Conservation (phyloP, 192 early-diverging fungal genomes). For the Pecoramyces ruminantium region DNA sequence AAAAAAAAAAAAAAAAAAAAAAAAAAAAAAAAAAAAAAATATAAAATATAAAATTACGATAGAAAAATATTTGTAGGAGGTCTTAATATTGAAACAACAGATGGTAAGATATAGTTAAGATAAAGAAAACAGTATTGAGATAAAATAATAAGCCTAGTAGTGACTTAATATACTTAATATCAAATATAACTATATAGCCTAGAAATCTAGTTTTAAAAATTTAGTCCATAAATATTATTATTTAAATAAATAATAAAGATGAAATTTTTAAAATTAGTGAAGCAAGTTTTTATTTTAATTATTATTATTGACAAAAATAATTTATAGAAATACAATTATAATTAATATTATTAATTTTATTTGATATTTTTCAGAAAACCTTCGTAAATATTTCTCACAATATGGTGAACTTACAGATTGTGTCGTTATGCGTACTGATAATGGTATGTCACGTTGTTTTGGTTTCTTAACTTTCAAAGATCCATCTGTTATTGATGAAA, state of each 20-base stretch:
- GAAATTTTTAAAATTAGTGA: not conserved
- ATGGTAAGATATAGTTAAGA: slow-evolving; percentile 40
- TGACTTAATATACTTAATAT: not conserved
- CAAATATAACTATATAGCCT: not conserved
- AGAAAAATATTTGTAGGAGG: slow-evolving; percentile 72
- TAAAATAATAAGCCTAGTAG: not conserved
- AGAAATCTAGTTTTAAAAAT: not conserved
- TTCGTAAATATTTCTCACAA: slow-evolving; percentile 47
- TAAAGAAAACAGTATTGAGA: not conserved
- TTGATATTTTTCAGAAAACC: slow-evolving; percentile 34
- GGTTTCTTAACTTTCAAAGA: slow-evolving; percentile 59
- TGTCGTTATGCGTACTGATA: slow-evolving; percentile 58
- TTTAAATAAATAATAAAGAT: slow-evolving; percentile 4
- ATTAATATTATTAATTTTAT: too few relatives aligned
- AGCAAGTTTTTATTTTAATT: not conserved
- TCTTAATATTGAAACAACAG: slow-evolving; percentile 66
- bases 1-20: not conserved
- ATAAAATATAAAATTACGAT: slow-evolving; percentile 1
- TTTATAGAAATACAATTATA: too few relatives aligned
- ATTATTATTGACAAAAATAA: too few relatives aligned
- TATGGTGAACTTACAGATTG: slow-evolving; percentile 58
- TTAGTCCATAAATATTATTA: slow-evolving; percentile 6
- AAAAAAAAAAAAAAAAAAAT: not conserved
- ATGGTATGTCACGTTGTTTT: slow-evolving; percentile 56
- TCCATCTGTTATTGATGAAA: slow-evolving; percentile 35